A percentile compares a stretch with the other conserved stretches of the same genome.
These are phyloP conservation scores for Penicillium sp. DNA, from an alignment of 2,329 filamentous ascomycete species.

Conservation along the genomic window DNA sequence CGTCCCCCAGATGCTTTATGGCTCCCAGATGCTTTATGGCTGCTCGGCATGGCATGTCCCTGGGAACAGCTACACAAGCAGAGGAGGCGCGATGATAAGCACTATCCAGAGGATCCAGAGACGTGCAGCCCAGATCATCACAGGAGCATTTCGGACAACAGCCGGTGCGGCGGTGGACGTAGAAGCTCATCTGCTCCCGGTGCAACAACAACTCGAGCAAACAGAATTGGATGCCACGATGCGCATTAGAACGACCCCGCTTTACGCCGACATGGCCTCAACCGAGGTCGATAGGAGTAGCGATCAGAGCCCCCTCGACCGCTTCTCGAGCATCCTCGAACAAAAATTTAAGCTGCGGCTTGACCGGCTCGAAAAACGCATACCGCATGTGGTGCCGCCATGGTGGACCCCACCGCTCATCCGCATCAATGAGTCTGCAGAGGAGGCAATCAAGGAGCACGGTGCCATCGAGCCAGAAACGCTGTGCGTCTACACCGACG, in stretches of 20 bases:
- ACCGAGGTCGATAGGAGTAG: neutral
- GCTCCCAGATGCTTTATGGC: neutral
- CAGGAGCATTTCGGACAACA: conserved; percentile 1
- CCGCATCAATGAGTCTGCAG: neutral
- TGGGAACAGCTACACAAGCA: neutral
- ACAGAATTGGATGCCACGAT: neutral
- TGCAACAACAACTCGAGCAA: conserved; percentile 4
- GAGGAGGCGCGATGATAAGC: neutral
- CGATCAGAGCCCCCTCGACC: conserved; percentile 1
- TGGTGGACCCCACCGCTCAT: conserved; percentile 1
- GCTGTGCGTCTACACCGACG: neutral
- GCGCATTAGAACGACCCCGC: neutral
- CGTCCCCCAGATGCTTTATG: neutral
- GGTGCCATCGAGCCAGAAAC: neutral
- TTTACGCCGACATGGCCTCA: conserved; percentile 1
- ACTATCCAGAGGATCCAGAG: neutral
- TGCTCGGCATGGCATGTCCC: too few relatives aligned
- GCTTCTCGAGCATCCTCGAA: neutral
- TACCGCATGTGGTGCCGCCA: conserved; percentile 3
- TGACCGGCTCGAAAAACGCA: conserved; percentile 3
- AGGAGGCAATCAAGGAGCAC: neutral
- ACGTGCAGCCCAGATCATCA: neutral
- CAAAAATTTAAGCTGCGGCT: neutral
- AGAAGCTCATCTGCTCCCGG: conserved; percentile 2
- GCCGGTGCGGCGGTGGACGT: conserved; percentile 4